Percentiles rank a stretch among this genome's conserved stretches.
phyloP scores from a whole-genome alignment of 352 stramenopile genomes.

The Pythium myriotylum region DNA sequence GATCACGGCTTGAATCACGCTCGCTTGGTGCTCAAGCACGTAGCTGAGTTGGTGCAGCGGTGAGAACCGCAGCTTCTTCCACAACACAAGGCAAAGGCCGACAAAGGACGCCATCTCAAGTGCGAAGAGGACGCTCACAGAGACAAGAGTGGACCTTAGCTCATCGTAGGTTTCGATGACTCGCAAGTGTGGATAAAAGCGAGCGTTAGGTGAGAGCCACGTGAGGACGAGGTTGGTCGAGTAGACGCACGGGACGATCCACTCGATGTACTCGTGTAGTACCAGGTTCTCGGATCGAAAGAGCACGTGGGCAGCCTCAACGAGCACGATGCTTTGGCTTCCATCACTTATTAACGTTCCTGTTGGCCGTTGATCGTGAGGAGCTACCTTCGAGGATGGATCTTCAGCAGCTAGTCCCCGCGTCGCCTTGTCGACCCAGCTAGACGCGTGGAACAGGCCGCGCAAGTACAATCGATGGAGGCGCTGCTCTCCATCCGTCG shows the following conservation, averaged over 20 bases:
- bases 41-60: slow-evolving; percentile 43
- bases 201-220: slow-evolving; percentile 8
- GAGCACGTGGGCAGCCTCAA: slow-evolving; percentile 22
- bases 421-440: too few species aligned
- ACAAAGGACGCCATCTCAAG: slow-evolving; percentile 26
- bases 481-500: slow-evolving; percentile 15
- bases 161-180: not conserved
- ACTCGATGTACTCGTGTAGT: slow-evolving; percentile 42
- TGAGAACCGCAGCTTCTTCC: slow-evolving; percentile 12
- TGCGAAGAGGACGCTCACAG: slow-evolving; percentile 6
- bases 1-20: slow-evolving; percentile 15
- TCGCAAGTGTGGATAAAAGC: slow-evolving; percentile 16
- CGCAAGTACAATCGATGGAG: slow-evolving; percentile 1
- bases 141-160: not conserved
- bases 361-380: too few species aligned
- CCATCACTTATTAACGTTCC: not conserved
- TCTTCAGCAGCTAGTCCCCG: too few species aligned
- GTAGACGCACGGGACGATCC: slow-evolving; percentile 35
- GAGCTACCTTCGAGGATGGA: too few species aligned
- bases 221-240: slow-evolving; percentile 10
- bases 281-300: slow-evolving; percentile 39
- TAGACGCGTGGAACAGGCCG: not conserved
- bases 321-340: not conserved
- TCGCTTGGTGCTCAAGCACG: slow-evolving; percentile 33
- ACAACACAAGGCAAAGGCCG: slow-evolving; percentile 11